phyloP scores from a whole-genome alignment of 257 asterid genomes.

The Apocynum venetum region DNA sequence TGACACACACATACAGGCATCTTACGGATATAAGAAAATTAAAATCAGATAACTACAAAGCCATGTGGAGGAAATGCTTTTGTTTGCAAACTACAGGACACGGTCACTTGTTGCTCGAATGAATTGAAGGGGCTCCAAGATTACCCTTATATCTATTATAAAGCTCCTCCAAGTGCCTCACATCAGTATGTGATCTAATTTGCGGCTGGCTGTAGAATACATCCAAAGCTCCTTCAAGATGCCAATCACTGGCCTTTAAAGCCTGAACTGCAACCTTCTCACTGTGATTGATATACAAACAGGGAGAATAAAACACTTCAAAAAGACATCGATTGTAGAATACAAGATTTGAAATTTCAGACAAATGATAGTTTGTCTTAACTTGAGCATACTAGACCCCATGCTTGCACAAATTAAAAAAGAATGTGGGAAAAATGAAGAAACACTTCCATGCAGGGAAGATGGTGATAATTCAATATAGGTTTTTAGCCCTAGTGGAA shows the following conservation, averaged over 20 bases:
- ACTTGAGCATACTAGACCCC: neutral
- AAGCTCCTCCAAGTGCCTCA: conserved; percentile 90
- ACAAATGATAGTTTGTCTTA: neutral
- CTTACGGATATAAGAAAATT: neutral
- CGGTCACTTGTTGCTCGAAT: neutral
- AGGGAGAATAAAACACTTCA: conserved; percentile 11
- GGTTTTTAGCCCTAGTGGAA: neutral
- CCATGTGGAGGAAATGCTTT: neutral
- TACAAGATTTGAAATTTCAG: too few relatives aligned
- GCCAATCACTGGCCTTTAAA: conserved; percentile 91
- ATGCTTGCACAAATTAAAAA: neutral
- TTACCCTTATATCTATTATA: conserved; percentile 90
- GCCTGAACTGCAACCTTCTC: conserved; percentile 87
- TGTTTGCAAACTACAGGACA: neutral
- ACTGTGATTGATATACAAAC: conserved; percentile 41
- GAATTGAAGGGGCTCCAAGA: conserved; percentile 7
- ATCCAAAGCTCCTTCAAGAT: conserved; percentile 97
- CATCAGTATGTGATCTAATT: conserved; percentile 64
- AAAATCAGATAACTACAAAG: neutral
- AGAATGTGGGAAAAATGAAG: neutral
- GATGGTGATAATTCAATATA: neutral
- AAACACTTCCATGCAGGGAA: neutral
- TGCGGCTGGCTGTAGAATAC: conserved; percentile 86
- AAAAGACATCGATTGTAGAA: conserved; percentile 8
- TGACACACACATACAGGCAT: neutral